A percentile compares a stretch with the other conserved stretches of the same genome.
Conservation (phyloP, 495 filamentous ascomycete genomes). For the Neurospora sp. region DNA sequence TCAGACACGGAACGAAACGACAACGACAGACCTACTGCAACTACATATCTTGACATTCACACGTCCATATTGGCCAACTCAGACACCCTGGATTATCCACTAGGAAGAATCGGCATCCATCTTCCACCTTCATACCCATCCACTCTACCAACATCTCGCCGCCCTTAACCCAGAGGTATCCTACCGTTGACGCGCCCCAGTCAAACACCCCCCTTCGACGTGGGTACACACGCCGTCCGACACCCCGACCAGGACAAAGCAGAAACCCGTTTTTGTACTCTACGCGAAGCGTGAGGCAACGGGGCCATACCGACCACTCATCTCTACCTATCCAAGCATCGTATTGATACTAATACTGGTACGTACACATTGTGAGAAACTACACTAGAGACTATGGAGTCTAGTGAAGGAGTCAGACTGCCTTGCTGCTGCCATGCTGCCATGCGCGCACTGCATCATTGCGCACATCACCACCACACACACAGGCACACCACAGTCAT, state of each 20-base stretch:
- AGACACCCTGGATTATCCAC: conserved; percentile 12
- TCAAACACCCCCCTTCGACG: neutral
- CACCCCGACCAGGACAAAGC: neutral
- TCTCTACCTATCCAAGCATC: neutral
- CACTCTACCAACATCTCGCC: neutral
- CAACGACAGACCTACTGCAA: neutral
- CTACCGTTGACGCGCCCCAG: neutral
- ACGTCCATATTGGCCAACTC: conserved; percentile 13
- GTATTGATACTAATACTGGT: neutral
- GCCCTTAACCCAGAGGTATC: neutral
- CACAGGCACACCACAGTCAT: neutral
- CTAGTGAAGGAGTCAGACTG: neutral
- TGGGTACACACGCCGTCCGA: neutral
- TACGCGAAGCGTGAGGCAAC: neutral
- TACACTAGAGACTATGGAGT: neutral
- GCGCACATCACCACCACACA: neutral
- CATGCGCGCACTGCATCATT: neutral
- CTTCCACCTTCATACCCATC: neutral
- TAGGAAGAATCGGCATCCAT: neutral
- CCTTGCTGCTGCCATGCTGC: neutral
- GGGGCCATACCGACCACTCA: neutral
- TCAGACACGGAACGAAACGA: conserved; percentile 7
- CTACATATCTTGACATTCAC: conserved; percentile 1
- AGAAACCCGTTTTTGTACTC: conserved; percentile 4
- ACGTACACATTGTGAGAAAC: neutral